These are phyloP conservation scores for Luvunga scandens DNA, from an alignment of 345 rosid genomes.

Conservation along the genomic window DNA sequence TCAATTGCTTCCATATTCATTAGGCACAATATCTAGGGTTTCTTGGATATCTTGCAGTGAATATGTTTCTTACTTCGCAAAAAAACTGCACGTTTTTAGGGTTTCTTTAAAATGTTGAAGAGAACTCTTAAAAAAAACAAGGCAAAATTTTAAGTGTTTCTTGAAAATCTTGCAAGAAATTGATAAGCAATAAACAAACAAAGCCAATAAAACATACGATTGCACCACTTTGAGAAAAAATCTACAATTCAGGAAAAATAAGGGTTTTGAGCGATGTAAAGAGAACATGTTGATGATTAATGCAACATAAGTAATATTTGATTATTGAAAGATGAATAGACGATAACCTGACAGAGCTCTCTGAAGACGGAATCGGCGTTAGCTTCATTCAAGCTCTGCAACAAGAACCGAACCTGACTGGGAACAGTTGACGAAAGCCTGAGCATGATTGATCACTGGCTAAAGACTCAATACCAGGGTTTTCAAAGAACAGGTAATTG, in stretches of 20 bases:
- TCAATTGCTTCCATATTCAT: neutral
- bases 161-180: neutral
- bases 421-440: constrained; percentile 46
- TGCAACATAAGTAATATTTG: neutral
- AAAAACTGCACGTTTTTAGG: neutral
- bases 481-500: constrained; percentile 1
- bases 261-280: neutral
- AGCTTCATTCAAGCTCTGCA: constrained; percentile 54
- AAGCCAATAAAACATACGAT: neutral
- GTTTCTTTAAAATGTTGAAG: too few relatives aligned
- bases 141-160: neutral
- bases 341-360: constrained; percentile 61
- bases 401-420: constrained; percentile 67
- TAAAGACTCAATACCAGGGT: constrained; percentile 19
- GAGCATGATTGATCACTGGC: constrained; percentile 44
- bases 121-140: neutral
- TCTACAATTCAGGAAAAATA: neutral
- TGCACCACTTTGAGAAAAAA: neutral
- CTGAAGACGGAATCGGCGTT: constrained; percentile 53
- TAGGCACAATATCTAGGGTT: too few relatives aligned
- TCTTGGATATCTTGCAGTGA: too few relatives aligned
- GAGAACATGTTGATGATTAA: neutral
- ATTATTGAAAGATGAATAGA: neutral
- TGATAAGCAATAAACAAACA: neutral
- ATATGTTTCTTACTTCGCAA: neutral